These are phyloP conservation scores for Iodosphaeria phyllophila DNA, from an alignment of 2,329 filamentous ascomycete species.

Conservation along the genomic window DNA sequence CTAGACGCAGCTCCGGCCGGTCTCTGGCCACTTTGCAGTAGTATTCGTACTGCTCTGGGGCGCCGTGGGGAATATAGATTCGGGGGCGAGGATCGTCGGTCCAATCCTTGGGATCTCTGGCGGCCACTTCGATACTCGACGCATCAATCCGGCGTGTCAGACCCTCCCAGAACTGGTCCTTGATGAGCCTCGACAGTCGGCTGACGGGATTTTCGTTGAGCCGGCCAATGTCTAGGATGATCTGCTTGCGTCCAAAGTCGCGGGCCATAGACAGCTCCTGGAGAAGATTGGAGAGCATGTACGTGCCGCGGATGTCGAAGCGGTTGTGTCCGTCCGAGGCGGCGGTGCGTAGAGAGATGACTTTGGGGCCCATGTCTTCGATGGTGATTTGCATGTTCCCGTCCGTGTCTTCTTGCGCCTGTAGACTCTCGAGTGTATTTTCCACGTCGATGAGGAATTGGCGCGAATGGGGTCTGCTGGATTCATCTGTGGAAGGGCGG, in stretches of 20 bases:
- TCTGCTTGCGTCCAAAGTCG: conserved; percentile 74
- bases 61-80: conserved; percentile 75
- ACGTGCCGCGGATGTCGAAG: conserved; percentile 85
- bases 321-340: conserved; percentile 72
- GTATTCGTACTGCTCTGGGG: conserved; percentile 76
- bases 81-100: conserved; percentile 74
- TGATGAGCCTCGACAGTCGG: conserved; percentile 70
- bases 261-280: conserved; percentile 89
- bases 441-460: conserved; percentile 81
- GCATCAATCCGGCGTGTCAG: conserved; percentile 81
- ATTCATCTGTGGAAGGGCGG: conserved; percentile 41
- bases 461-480: conserved; percentile 42
- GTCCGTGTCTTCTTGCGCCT: conserved; percentile 82
- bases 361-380: conserved; percentile 86
- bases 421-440: conserved; percentile 57
- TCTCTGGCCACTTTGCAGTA: conserved; percentile 66
- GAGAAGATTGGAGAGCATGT: conserved; percentile 90
- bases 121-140: conserved; percentile 70
- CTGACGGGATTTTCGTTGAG: conserved; percentile 92
- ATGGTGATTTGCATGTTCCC: conserved; percentile 94
- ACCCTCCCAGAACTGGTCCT: conserved; percentile 81
- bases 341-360: conserved; percentile 67
- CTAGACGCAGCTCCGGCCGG: conserved; percentile 66
- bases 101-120: conserved; percentile 88
- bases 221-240: conserved; percentile 77